These are phyloP conservation scores for Halteria grandinella DNA, from an alignment of 73 alveolate species.

Conservation along the genomic window DNA sequence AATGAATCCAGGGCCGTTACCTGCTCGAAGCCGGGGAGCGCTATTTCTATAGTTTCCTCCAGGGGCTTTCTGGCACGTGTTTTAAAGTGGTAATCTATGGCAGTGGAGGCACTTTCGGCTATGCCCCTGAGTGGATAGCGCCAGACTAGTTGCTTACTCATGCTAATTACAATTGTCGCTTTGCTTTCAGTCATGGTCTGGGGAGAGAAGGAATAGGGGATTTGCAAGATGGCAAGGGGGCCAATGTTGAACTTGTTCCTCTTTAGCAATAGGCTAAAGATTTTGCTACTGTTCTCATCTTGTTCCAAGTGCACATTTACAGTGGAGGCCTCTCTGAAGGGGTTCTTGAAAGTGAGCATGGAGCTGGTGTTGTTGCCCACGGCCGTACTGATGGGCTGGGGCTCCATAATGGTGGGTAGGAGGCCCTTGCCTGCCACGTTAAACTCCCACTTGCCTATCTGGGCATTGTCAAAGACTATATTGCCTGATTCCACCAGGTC, in stretches of 20 bases:
- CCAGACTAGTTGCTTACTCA: slow-evolving; percentile 95
- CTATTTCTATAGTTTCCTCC: slow-evolving; percentile 80
- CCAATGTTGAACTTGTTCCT: slow-evolving; percentile 90
- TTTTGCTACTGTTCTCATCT: slow-evolving; percentile 78
- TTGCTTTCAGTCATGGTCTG: slow-evolving; percentile 88
- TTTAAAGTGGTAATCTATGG: slow-evolving; percentile 87
- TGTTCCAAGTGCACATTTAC: slow-evolving; percentile 86
- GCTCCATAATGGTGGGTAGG: slow-evolving; percentile 96
- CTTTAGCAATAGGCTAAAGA: slow-evolving; percentile 87
- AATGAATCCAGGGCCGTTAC: slow-evolving; percentile 65
- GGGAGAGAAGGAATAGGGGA: slow-evolving; percentile 96
- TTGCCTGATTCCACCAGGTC: slow-evolving; percentile 87
- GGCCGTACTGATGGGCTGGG: slow-evolving; percentile 89
- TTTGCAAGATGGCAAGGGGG: slow-evolving; percentile 86
- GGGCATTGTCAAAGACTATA: slow-evolving; percentile 83
- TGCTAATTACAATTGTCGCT: slow-evolving; percentile 90
- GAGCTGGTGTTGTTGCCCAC: slow-evolving; percentile 97
- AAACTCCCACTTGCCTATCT: slow-evolving; percentile 97
- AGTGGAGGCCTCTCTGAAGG: slow-evolving; percentile 90
- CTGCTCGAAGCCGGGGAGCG: slow-evolving; percentile 79
- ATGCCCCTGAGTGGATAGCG: slow-evolving; percentile 95
- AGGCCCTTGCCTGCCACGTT: slow-evolving; percentile 94
- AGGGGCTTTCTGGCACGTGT: slow-evolving; percentile 88
- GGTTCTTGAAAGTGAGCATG: slow-evolving; percentile 95
- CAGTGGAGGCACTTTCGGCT: slow-evolving; percentile 94